These are phyloP conservation scores for Colletotrichum sp. DNA, from an alignment of 2,329 filamentous ascomycete genomes.

Conservation along the genomic window DNA sequence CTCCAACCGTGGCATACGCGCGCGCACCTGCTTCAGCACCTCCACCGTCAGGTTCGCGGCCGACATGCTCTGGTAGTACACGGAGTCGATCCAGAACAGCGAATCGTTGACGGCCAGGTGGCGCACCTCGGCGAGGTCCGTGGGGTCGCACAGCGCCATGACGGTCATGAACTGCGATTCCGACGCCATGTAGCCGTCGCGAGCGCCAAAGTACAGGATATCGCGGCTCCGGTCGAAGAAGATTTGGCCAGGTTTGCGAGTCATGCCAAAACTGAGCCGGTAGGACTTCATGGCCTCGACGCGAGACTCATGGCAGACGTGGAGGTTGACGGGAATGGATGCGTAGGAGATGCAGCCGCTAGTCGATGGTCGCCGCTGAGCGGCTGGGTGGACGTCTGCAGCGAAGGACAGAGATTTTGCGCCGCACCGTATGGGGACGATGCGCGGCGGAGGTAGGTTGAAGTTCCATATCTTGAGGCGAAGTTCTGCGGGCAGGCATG, in stretches of 20 bases:
- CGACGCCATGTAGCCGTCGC: constrained; percentile 49
- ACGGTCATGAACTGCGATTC: constrained; percentile 50
- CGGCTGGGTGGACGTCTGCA: neutral
- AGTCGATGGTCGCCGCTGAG: constrained; percentile 19
- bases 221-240: constrained; percentile 47
- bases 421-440: constrained; percentile 49
- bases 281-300: constrained; percentile 47
- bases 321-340: constrained; percentile 47
- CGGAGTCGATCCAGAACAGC: constrained; percentile 39
- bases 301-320: constrained; percentile 52
- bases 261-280: constrained; percentile 44
- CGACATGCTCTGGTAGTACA: constrained; percentile 39
- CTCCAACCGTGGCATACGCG: constrained; percentile 42
- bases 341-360: constrained; percentile 46
- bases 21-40: constrained; percentile 41
- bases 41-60: constrained; percentile 44
- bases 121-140: constrained; percentile 44
- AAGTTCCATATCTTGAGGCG: constrained; percentile 53
- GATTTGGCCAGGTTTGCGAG: constrained; percentile 43
- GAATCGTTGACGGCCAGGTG: constrained; percentile 51
- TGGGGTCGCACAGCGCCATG: constrained; percentile 44
- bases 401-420: constrained; percentile 30
- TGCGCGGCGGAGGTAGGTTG: constrained; percentile 45
- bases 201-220: constrained; percentile 53
- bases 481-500: constrained; percentile 49